A percentile compares a stretch with the other conserved stretches of the same genome.
These are phyloP conservation scores for Artemisia tridentata DNA, from an alignment of 129 eudicot species.

Conservation along the genomic window DNA sequence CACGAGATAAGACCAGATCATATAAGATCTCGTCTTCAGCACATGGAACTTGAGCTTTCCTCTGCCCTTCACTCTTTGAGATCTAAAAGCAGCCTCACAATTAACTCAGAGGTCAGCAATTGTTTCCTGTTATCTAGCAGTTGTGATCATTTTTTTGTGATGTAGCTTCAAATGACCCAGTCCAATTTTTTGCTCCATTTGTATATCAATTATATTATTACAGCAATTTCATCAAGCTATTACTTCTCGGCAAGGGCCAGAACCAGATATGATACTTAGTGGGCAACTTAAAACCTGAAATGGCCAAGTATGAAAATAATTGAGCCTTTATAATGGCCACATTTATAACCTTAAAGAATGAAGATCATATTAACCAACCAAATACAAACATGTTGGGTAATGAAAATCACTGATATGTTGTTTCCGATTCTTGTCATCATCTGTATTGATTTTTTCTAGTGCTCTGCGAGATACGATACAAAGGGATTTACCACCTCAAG, in stretches of 20 bases:
- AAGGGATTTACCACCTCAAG: background rate
- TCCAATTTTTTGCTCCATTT: background rate
- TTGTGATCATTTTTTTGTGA: background rate
- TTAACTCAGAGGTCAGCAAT: constrained; percentile 19
- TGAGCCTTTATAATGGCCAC: too few species aligned
- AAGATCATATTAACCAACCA: background rate
- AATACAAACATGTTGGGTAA: background rate
- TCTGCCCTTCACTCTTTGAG: constrained; percentile 57
- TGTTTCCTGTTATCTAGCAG: constrained; percentile 4
- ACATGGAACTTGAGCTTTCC: constrained; percentile 64
- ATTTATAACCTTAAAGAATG: too few species aligned
- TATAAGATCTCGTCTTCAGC: constrained; percentile 62
- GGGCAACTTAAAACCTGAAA: too few species aligned
- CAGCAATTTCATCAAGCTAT: too few species aligned
- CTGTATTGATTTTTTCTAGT: background rate
- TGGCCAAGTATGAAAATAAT: too few species aligned
- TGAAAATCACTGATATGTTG: background rate
- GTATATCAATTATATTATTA: too few species aligned
- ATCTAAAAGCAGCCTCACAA: constrained; percentile 40
- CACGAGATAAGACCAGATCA: constrained; percentile 18
- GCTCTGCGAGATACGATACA: background rate
- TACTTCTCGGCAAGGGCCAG: too few species aligned
- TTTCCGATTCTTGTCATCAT: background rate
- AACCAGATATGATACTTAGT: too few species aligned
- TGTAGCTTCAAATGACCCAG: background rate